A percentile compares a stretch with the other conserved stretches of the same genome.
phyloP scores from a whole-genome alignment of 164 flowering plant species.

The Stephania cephalantha region DNA sequence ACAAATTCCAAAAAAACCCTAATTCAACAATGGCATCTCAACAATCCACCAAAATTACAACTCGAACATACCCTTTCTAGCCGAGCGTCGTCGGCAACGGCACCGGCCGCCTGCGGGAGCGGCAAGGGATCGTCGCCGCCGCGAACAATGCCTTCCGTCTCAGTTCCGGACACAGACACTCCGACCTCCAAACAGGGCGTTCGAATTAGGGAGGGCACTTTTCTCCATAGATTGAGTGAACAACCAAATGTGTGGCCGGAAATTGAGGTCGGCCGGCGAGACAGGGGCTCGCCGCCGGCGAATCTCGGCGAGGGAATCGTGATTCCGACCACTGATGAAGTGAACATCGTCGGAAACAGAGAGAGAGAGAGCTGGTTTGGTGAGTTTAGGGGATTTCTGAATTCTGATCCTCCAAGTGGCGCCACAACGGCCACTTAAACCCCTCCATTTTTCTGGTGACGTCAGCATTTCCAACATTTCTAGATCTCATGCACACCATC shows the following conservation, averaged over 20 bases:
- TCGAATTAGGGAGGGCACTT: not conserved
- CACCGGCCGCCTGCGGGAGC: not conserved
- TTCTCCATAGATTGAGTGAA: not conserved
- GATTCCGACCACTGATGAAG: not conserved
- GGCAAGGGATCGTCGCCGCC: not conserved
- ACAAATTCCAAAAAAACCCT: not conserved
- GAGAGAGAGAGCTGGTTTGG: not conserved
- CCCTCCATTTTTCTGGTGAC: not conserved
- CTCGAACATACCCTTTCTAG: constrained; percentile 32
- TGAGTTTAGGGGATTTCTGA: not conserved
- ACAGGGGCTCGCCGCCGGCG: not conserved
- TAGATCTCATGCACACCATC: not conserved
- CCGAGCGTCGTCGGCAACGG: constrained; percentile 12
- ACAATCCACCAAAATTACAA: not conserved
- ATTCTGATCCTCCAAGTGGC: not conserved
- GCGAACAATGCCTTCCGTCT: not conserved
- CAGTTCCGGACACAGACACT: not conserved
- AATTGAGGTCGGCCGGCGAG: not conserved
- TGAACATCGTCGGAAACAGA: not conserved
- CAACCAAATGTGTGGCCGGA: not conserved
- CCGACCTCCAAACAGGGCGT: not conserved
- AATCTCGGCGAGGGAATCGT: not conserved
- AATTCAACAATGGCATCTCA: not conserved
- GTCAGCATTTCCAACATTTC: not conserved
- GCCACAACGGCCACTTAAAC: not conserved